Evolutionary conservation across 371 early-diverging fungal species (phyloP), one percentile per base, ranked within the genome.

Genomic region (Mortierella sp.): DNA sequence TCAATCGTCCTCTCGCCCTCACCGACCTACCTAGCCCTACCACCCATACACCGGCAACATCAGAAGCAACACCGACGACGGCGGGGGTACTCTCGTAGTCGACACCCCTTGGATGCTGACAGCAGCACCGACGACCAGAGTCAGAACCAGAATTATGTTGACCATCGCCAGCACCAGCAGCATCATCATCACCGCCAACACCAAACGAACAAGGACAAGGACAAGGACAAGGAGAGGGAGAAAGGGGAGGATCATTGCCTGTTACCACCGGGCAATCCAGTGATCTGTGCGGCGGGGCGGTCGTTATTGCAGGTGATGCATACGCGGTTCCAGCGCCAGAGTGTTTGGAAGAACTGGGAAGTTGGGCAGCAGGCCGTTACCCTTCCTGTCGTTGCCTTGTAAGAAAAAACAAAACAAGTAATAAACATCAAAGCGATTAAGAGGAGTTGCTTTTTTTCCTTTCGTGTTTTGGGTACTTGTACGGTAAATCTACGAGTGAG

Each of bases 301-400:
- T 70, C 75, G 3, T 68, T 79, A 39, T 45, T 79, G 68, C 41
- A 61, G 29, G 71, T 74, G 47, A 24, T 79, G 11, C 79, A 79
- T 64, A 61, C 24, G 1, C 79, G 79, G 26, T 79, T 79, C 58
- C 72, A 64, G 55, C 63, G 71, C 4, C 79, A 79, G 48, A 13
- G 29, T 1, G n/a, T 79, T 0, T 79, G 74, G 75, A 67, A 70
- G 67, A 61, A 67, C 2, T 79, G 79, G 79, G 31, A 79, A 41
- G 75, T 79, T 41, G 75, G 79, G 1, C 79, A 74, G n/a, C 66
- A 79, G 55, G 63, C 67, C 0, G 71, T 79, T 26, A 71, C 53
- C 2, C 64, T 79, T 3, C 75, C 79, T 29, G 71, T 79, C 4
- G 79, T 79, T 4, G 71, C 71, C 44, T 64, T 79, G 45, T 79